These are phyloP conservation scores for Otatea glauca DNA, from an alignment of 176 grass and related monocot species.

Conservation along the genomic window DNA sequence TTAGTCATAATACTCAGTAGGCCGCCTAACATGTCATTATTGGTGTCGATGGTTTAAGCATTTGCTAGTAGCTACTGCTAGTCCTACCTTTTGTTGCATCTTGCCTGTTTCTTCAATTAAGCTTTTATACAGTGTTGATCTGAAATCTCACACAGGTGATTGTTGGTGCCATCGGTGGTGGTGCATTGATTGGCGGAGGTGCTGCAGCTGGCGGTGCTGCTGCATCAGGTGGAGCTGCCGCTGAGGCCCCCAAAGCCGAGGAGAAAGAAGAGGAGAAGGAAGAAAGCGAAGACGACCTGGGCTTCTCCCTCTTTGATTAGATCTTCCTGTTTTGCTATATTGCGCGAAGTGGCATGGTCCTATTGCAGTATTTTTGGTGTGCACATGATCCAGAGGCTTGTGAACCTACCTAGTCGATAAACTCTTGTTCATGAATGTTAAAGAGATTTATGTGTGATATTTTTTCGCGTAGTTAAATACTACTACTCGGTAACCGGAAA, in stretches of 20 bases:
- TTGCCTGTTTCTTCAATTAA: background rate
- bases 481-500: no score
- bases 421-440: background rate
- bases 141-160: conserved; percentile 48
- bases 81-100: background rate
- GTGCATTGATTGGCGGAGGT: no score
- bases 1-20: no score
- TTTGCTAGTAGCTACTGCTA: no score
- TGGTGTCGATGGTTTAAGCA: no score
- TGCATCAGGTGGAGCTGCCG: conserved; percentile 3
- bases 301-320: conserved; percentile 95
- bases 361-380: conserved; percentile 40
- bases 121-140: background rate
- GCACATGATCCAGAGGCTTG: background rate
- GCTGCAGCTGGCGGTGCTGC: no score
- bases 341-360: background rate
- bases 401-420: conserved; percentile 15
- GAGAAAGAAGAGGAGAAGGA: conserved; percentile 78
- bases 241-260: conserved; percentile 53
- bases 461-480: no score
- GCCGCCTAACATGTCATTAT: no score
- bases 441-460: background rate
- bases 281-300: conserved; percentile 84
- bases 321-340: background rate
- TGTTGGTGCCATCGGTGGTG: conserved; percentile 26